A percentile compares a stretch with the other conserved stretches of the same genome.
Conservation (phyloP, 2,329 filamentous ascomycete genomes). For the Aspergillus amoenus region DNA sequence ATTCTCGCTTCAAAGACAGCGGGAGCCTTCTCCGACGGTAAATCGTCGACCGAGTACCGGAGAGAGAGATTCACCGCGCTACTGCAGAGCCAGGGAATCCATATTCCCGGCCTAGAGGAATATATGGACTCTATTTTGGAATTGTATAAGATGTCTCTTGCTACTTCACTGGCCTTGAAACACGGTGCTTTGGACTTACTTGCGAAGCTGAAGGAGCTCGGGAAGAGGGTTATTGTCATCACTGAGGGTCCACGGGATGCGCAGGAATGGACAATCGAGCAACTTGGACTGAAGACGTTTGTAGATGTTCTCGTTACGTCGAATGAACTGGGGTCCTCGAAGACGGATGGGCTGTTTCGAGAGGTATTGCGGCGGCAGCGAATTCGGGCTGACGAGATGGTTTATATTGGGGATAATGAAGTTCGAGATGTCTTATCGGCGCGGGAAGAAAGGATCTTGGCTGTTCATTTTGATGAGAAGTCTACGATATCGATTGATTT, state of each 20-base stretch:
- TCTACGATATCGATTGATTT: too few species aligned
- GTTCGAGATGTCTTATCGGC: conserved; percentile 28
- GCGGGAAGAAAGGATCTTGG: conserved; percentile 19
- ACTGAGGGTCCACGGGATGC: conserved; percentile 52
- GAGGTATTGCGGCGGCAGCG: conserved; percentile 22
- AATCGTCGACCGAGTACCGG: conserved; percentile 45
- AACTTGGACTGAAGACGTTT: conserved; percentile 28
- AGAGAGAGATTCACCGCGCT: conserved; percentile 40
- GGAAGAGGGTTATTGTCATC: conserved; percentile 45
- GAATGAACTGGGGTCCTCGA: conserved; percentile 31
- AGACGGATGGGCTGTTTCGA: conserved; percentile 33
- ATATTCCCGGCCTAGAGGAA: not conserved
- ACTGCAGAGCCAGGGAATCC: conserved; percentile 21
- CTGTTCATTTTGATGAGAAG: not conserved
- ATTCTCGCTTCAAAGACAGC: conserved; percentile 38
- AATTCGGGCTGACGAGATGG: conserved; percentile 21
- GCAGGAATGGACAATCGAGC: conserved; percentile 44
- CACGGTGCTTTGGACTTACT: conserved; percentile 39
- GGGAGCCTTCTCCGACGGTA: conserved; percentile 47
- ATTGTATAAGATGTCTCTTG: conserved; percentile 15
- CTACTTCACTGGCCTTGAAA: conserved; percentile 34
- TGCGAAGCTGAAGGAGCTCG: conserved; percentile 28
- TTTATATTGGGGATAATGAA: conserved; percentile 31
- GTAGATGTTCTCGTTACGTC: conserved; percentile 36
- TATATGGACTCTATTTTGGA: conserved; percentile 13